Conservation (phyloP, 2,329 filamentous ascomycete species). For the Pyricularia grisea region DNA sequence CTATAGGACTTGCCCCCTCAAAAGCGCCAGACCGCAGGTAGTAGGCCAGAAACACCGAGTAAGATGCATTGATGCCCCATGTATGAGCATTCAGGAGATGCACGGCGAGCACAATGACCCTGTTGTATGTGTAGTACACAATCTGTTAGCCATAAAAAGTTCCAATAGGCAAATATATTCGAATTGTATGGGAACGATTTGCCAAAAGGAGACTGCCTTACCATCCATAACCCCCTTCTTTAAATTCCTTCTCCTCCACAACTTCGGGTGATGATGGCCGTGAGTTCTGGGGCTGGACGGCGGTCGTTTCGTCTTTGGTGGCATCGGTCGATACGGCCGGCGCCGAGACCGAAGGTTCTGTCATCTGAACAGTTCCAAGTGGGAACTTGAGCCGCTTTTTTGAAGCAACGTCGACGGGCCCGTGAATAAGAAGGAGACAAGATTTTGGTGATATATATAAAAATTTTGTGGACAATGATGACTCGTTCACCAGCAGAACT, state of each 20-base stretch:
- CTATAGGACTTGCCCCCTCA: slow-evolving; percentile 50
- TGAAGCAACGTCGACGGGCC: background rate
- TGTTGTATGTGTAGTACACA: slow-evolving; percentile 15
- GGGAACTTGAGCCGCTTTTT: background rate
- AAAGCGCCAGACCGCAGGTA: slow-evolving; percentile 51
- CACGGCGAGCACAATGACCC: slow-evolving; percentile 44
- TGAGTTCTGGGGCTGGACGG: background rate
- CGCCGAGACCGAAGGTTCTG: background rate
- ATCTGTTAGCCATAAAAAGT: background rate
- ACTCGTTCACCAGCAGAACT: too few species aligned
- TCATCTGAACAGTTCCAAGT: background rate
- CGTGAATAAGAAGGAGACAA: too few species aligned
- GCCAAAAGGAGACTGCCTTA: slow-evolving; percentile 14
- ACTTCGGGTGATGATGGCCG: background rate
- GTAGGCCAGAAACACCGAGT: slow-evolving; percentile 47
- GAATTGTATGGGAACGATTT: background rate
- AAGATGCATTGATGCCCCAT: slow-evolving; percentile 65
- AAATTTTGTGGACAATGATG: too few species aligned
- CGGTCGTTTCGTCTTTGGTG: background rate
- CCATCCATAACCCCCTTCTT: slow-evolving; percentile 54
- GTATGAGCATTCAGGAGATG: slow-evolving; percentile 59
- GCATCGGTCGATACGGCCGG: background rate
- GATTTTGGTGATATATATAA: too few species aligned
- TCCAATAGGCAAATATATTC: background rate
- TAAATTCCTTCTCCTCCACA: slow-evolving; percentile 20